These are phyloP conservation scores for Buddleja alternifolia DNA, from an alignment of 257 asterid genomes.

Conservation along the genomic window DNA sequence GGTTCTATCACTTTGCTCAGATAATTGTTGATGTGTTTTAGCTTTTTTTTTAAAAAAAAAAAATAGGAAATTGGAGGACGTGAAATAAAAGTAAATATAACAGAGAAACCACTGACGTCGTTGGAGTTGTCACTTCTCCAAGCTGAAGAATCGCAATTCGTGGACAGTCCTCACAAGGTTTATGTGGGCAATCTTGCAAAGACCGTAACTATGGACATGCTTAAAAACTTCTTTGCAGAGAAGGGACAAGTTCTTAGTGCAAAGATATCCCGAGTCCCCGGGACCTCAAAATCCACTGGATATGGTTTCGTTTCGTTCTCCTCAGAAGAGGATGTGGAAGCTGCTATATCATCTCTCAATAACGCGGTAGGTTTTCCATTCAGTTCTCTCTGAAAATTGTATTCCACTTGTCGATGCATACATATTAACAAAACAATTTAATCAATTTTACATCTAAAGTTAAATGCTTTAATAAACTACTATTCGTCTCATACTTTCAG, in stretches of 20 bases:
- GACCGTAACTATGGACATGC: conserved; percentile 65
- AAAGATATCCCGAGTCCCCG: conserved; percentile 80
- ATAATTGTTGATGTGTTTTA: background rate
- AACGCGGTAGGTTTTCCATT: conserved; percentile 49
- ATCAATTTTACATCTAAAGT: background rate
- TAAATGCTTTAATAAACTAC: no score
- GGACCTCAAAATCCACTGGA: conserved; percentile 91
- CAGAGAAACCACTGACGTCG: conserved; percentile 75
- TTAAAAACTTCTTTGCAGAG: conserved; percentile 66
- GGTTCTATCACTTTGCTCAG: no score
- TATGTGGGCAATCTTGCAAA: conserved; percentile 92
- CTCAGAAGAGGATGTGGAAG: conserved; percentile 87
- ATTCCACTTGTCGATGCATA: background rate
- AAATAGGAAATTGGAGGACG: conserved; percentile 93
- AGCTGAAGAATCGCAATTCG: conserved; percentile 72
- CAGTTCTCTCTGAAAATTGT: background rate
- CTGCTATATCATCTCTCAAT: conserved; percentile 77
- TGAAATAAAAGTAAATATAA: conserved; percentile 75
- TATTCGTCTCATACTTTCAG: no score
- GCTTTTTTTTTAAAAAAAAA: background rate
- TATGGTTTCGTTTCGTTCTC: conserved; percentile 87
- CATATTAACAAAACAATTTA: background rate
- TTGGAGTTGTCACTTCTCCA: conserved; percentile 48
- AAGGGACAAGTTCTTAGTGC: conserved; percentile 80
- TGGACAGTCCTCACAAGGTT: conserved; percentile 88